Conservation (phyloP, 495 filamentous ascomycete species). For the Annulohypoxylon maeteangense region DNA sequence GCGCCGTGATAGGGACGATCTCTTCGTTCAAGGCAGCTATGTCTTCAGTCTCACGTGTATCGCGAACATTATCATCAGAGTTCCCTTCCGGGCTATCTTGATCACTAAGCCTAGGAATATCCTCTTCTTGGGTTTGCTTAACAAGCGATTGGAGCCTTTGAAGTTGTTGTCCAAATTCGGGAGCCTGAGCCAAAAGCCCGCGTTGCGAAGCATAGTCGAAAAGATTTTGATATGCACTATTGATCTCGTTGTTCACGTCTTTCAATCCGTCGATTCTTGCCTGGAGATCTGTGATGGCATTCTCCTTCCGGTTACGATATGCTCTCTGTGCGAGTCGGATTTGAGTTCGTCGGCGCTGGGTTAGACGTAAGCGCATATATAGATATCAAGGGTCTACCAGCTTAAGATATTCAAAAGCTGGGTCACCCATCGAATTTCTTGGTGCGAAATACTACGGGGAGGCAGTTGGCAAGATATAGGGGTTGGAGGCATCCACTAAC, state of each 20-base stretch:
- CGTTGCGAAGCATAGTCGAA: constrained; percentile 66
- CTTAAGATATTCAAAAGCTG: background rate
- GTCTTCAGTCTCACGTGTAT: constrained; percentile 8
- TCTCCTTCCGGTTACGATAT: constrained; percentile 86
- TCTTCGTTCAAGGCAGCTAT: background rate
- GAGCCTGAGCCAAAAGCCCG: constrained; percentile 61
- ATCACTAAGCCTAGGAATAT: constrained; percentile 24
- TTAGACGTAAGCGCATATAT: constrained; percentile 29
- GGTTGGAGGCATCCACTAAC: constrained; percentile 50
- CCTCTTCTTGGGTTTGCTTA: constrained; percentile 48
- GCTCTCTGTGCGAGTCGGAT: constrained; percentile 87
- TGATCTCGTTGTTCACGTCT: constrained; percentile 76
- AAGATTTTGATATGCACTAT: constrained; percentile 74
- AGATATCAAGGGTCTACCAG: background rate
- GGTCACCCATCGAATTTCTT: background rate
- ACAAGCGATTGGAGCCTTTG: constrained; percentile 44
- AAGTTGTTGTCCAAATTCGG: constrained; percentile 63
- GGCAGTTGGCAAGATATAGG: background rate
- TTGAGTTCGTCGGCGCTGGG: constrained; percentile 85
- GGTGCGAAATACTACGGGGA: background rate
- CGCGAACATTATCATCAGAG: constrained; percentile 18
- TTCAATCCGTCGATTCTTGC: constrained; percentile 72
- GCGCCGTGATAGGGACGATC: background rate
- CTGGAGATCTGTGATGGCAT: constrained; percentile 77
- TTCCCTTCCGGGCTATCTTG: constrained; percentile 26